phyloP scores from a whole-genome alignment of 2,329 filamentous ascomycete genomes.

The Clarireedia homoeocarpa region DNA sequence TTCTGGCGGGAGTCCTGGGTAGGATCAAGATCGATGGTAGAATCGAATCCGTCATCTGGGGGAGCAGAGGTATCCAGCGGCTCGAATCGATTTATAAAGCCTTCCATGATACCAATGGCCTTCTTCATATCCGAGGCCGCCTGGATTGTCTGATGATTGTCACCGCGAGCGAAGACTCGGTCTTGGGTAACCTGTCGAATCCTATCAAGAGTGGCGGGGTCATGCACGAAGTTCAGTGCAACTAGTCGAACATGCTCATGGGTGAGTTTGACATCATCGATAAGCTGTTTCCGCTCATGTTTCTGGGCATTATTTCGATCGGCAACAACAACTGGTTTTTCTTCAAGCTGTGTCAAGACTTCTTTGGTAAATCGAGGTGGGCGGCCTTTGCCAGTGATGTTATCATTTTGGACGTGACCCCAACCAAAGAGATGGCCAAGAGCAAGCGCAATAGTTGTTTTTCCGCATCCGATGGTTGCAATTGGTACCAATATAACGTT shows the following conservation, averaged over 20 bases:
- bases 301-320: constrained; percentile 91
- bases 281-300: constrained; percentile 80
- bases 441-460: constrained; percentile 84
- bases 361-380: constrained; percentile 70
- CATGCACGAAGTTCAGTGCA: constrained; percentile 82
- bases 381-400: constrained; percentile 74
- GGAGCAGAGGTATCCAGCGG: constrained; percentile 54
- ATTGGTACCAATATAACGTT: constrained; percentile 83
- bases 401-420: constrained; percentile 95
- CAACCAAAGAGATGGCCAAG: constrained; percentile 78
- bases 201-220: constrained; percentile 54
- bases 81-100: constrained; percentile 83
- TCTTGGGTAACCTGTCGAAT: constrained; percentile 69
- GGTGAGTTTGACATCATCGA: constrained; percentile 63
- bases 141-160: constrained; percentile 97
- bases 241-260: constrained; percentile 64
- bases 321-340: constrained; percentile 69
- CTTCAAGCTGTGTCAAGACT: constrained; percentile 56
- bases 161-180: constrained; percentile 75
- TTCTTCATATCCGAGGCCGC: constrained; percentile 67
- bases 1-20: constrained; percentile 72
- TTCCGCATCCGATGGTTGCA: constrained; percentile 91
- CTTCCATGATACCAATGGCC: constrained; percentile 87
- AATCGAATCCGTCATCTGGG: constrained; percentile 80
- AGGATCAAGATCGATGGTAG: constrained; percentile 78